Base-by-base conservation (phyloP, 2,329 filamentous ascomycete genomes). In the Monilinia laxa region DNA sequence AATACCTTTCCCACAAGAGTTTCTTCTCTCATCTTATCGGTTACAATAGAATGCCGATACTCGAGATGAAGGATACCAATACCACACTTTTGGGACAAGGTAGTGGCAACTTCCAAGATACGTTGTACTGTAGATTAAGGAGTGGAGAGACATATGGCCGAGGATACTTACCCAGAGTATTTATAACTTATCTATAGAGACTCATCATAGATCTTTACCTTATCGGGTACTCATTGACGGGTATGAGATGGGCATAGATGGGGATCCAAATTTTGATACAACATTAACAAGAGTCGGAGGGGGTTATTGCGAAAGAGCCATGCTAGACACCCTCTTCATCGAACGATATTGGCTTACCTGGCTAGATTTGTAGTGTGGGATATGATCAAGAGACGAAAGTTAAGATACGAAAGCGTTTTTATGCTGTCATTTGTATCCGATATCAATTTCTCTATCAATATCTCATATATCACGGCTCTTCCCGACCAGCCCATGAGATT, bases 11-110 rank as follows among this genome's bases (percentile, higher is more conserved):
- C 64, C 45, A 25, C 58, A 18, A 25, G 14, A 38, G 53, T 56
- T 16, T 60, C 45, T 28, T 67, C 65, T 38, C 23, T 42, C 66
- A 70, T 68, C 60, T 52, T 66, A 40, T 59, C 51, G 47, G 18
- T 65, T 40, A 31, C 42, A 49, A 14, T 35, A 20, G 18, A 60
- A 60, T 60, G 57, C 57, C 9, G 57, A 60, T 35, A 62, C 64
- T 65, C 28, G 47, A 65, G 56, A 23, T 51, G n/a, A 52, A 62
- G 58, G 16, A 51, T 51, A 9, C 45, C 28, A 51, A 62, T 51
- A 51, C 58, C 58, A 40, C 58, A 62, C 28, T 35, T 62, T 62
- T 51, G 58, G 58, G 25, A 51, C 58, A 51, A 25, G 45, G 45
- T 2, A 25, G n/a, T 51, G 58, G 31, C n/a, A 51, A 40, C 31